Base-by-base conservation (phyloP, 257 asterid species). In the Verbena officinalis region DNA sequence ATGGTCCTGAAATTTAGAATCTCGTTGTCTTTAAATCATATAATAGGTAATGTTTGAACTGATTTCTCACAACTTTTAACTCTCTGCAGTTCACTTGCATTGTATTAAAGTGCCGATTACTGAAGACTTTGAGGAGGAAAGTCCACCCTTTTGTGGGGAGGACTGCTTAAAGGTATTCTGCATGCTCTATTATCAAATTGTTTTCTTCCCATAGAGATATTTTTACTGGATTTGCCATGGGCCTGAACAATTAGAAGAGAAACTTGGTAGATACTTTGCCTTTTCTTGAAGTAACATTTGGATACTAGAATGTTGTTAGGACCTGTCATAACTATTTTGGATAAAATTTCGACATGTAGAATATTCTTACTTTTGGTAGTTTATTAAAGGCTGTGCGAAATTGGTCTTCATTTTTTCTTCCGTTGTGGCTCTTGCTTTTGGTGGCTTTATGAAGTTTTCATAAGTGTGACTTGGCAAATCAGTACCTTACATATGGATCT, bases 161-260 rank as follows among this genome's bases (percentile, higher is more conserved):
- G 84, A 72, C 57, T 94, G 99, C 84, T 84, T 65, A 77, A 75
- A 80, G 95, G 97, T 90, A 84, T 43, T 44, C 24, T 70, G 58
- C 55, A 33, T 13, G 61, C 54, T 34, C 20, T 65, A 69, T n/a
- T n/a, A 71, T 68, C 53, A 21, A n/a, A 9, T 34, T 70, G 9
- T 44, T 69, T 51, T 54, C 20, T 11, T 16, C 55, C 53, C 53
- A 17, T 6, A 7, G 21, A 17, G n/a, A 36, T 36, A 33, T 7
- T 61, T 53, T 57, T 22, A 40, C 36, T 15, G 2, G 36, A 30
- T 24, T 33, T 27, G n/a, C n/a, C n/a, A n/a, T n/a, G n/a, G n/a
- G n/a, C n/a, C n/a, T n/a, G 40, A 51, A 61, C 19, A 12, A 38
- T 46, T 11, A 42, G 21, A 59, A 12, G 59, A 36, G 10, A 48